A percentile compares a stretch with the other conserved stretches of the same genome.
Conservation (phyloP, 148 eudicot genomes). For the Mesembryanthemum crystallinum region DNA sequence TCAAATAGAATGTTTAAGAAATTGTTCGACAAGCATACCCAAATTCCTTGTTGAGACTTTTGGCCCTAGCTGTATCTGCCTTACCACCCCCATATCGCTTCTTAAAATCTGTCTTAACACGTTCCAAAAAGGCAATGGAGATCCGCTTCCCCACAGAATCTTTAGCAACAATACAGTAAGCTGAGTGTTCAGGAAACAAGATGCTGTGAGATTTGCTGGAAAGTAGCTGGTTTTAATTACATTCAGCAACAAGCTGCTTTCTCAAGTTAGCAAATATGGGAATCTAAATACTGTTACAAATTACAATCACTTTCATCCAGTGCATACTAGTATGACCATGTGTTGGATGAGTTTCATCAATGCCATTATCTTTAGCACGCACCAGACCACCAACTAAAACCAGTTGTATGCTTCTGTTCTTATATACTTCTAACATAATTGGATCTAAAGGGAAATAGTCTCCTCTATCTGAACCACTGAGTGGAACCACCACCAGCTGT, state of each 20-base stretch:
- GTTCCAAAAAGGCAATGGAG: slow-evolving; percentile 26
- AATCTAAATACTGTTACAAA: neutral
- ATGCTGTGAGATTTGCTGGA: neutral
- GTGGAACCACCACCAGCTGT: neutral
- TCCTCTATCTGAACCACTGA: neutral
- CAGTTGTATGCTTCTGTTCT: neutral
- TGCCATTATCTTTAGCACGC: neutral
- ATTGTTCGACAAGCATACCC: slow-evolving; percentile 15
- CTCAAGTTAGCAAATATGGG: neutral
- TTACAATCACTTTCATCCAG: neutral
- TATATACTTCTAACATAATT: too few relatives aligned
- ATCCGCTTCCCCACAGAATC: slow-evolving; percentile 28
- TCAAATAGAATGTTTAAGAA: neutral
- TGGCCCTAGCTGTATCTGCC: slow-evolving; percentile 15
- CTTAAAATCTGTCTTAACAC: slow-evolving; percentile 28
- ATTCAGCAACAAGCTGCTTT: neutral
- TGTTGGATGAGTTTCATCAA: neutral
- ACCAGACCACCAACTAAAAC: neutral
- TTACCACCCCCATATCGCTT: slow-evolving; percentile 26
- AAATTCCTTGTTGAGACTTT: slow-evolving; percentile 27
- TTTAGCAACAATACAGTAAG: slow-evolving; percentile 30
- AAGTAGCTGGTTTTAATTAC: too few relatives aligned
- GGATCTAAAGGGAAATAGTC: neutral
- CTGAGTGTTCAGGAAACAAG: slow-evolving; percentile 6
- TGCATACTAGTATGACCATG: neutral